Base-by-base conservation (phyloP, 106 monocot species). In the Allium sativum region DNA sequence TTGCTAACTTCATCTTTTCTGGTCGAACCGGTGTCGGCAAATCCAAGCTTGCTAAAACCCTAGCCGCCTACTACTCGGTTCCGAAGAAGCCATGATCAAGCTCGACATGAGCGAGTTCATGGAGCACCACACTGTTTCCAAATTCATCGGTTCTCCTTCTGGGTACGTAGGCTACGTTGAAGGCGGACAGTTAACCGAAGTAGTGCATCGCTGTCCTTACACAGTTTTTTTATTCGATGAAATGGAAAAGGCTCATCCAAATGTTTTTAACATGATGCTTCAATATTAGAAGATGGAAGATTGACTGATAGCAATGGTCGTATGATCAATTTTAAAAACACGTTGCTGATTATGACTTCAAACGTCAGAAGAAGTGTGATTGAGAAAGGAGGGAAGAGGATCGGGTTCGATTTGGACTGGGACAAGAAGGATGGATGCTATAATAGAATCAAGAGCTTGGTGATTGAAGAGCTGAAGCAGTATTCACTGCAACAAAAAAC, bases 221-320 rank as follows among this genome's bases (percentile, higher is more conserved):
- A 86, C 86, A 1, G 78, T 86, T 42, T 75, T 86, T 40, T 82
- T 86, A 8, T 86, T 86, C 44, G 86, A 86, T 66, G 86, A 86
- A 67, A 86, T 86, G 13, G 86, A 86, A 52, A 86, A 86, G 56
- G 86, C 86, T 12, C 87, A 87, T 64, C 87, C 87, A 9, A 82
- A 87, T 48, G 87, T 87, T 46, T 87, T 87, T 65, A 87, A 87
- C 74, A 87, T 87, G 87, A 87, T 87, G 87, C 82, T 87, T 52
- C 87, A 54, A 87, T 87, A 10, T 65, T 82, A 4, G 87, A 87
- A 68, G 87, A 87, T 61, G 87, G 87, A 0, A 73, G 87, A 43
- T 44, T 87, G 45, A 87, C 87, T 0, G 87, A 87, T 58, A 87
- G 87, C 65, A 87, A 87, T 62, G 87, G 87, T 0, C 72, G 87